Evolutionary conservation across 306 rosid genomes (phyloP).

Genomic region (Cucumis hystrix): DNA sequence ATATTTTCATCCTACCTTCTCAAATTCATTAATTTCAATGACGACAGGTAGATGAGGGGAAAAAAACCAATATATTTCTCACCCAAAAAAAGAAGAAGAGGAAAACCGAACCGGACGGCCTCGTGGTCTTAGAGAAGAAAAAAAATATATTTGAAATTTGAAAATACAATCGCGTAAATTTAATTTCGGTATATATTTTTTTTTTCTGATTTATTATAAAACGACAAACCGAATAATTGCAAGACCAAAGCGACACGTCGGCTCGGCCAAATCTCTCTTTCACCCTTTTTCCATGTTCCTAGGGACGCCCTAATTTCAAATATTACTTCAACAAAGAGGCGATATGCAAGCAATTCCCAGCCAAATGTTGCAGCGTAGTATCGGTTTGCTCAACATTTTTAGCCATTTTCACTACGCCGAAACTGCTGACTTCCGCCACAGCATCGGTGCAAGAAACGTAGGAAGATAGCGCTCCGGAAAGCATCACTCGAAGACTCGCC

Average conservation of each 20-base stretch:
- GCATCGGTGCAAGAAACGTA: not conserved
- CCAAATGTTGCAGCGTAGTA: not conserved
- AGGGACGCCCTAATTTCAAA: not conserved
- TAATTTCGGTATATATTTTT: not conserved
- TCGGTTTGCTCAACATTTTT: not conserved
- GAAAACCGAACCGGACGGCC: too few relatives aligned
- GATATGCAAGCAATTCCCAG: not conserved
- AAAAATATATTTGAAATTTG: not conserved
- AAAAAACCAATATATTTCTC: too few relatives aligned
- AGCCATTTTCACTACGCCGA: not conserved
- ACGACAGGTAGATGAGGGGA: not conserved
- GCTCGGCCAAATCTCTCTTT: not conserved
- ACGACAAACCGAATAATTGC: not conserved
- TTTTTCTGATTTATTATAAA: not conserved
- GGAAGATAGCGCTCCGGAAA: not conserved
- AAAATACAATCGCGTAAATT: not conserved
- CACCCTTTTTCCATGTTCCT: not conserved
- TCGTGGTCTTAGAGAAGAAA: too few relatives aligned
- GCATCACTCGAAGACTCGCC: not conserved
- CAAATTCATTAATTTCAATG: not conserved
- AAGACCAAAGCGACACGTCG: not conserved
- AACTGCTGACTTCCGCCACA: not conserved
- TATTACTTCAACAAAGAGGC: not conserved
- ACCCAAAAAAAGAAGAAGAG: too few relatives aligned
- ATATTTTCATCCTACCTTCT: not conserved